Base-by-base conservation (phyloP, 805 yeast species). In the Starmerella kuoi region DNA sequence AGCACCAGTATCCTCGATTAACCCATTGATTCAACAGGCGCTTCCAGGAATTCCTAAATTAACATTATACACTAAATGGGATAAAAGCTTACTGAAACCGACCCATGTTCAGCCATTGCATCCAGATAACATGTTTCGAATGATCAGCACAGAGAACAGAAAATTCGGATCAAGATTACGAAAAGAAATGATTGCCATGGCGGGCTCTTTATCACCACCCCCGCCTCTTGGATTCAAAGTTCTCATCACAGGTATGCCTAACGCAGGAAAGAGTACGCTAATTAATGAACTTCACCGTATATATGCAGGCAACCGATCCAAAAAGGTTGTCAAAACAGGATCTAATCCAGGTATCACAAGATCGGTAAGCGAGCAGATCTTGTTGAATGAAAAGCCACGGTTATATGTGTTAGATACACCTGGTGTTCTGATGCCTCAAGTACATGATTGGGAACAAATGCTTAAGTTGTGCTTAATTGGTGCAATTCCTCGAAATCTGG, bases 191-290 rank as follows among this genome's bases (percentile, higher is more conserved):
- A 66, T 65, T 28, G 66, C 69, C 40, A 62, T 63, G 31, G 37
- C 46, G 14, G 33, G n/a, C 2, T 23, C 15, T 4, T 42, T 35
- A 20, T 69, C 58, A 17, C 84, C 88, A 0, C 73, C 77, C 1
- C 93, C 95, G 0, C 95, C 96, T 0, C 60, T 86, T 45, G 97
- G 97, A 0, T 64, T 81, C 37, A 62, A 86, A 19, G 60, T 82
- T 44, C 66, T 87, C 66, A 73, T 88, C 35, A 77, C 79, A 5
- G 98, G 98, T 0, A 82, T 91, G 91, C 98, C 98, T 1, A 91
- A 91, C 58, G 94, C 86, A n/a, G 98, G 98, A 0, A 91, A 91
- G 60, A 81, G 94, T 11, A 80, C 95, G 0, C 58, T 91, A 37
- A 79, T 87, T 22, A 91, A 91, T 55, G 67, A 79, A 0, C 62